A percentile compares a stretch with the other conserved stretches of the same genome.
phyloP scores from a whole-genome alignment of 2,329 filamentous ascomycete species.

The Ophiocordyceps camponoti-floridani region DNA sequence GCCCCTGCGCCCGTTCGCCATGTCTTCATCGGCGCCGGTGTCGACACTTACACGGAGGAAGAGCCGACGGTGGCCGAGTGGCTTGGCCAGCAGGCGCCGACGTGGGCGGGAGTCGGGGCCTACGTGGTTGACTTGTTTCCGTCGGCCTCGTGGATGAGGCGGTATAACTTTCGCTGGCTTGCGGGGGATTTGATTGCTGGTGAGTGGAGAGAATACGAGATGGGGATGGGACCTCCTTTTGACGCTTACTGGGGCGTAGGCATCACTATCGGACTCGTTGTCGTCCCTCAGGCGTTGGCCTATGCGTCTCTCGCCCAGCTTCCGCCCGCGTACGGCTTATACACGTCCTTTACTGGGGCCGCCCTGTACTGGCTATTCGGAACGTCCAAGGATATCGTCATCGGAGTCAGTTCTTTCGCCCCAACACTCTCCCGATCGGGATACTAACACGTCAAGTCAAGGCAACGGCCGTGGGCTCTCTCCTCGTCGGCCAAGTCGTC shows the following conservation, averaged over 20 bases:
- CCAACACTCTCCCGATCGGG: no score
- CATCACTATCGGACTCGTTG: constrained; percentile 42
- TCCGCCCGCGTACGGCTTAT: constrained; percentile 52
- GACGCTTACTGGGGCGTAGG: constrained; percentile 6
- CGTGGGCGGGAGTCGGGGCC: constrained; percentile 18
- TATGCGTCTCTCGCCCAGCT: constrained; percentile 58
- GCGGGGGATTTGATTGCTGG: constrained; percentile 57
- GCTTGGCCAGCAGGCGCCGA: constrained; percentile 36
- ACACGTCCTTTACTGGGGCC: constrained; percentile 69
- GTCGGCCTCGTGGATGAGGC: constrained; percentile 47
- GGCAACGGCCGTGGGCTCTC: constrained; percentile 37
- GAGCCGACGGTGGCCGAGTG: constrained; percentile 50
- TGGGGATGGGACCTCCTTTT: no score
- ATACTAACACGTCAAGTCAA: constrained; percentile 4
- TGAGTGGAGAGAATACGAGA: constrained; percentile 3
- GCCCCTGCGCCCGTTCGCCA: constrained; percentile 10
- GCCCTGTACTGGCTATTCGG: constrained; percentile 71
- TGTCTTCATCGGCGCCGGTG: constrained; percentile 7
- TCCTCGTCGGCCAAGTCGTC: constrained; percentile 29
- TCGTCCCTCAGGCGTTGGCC: constrained; percentile 66
- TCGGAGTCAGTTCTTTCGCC: constrained; percentile 29
- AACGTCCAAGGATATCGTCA: constrained; percentile 73
- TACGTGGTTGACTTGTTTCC: constrained; percentile 44
- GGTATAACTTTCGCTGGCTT: constrained; percentile 59
- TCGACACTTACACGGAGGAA: constrained; percentile 33